phyloP scores from a whole-genome alignment of 805 yeast species.

The Kluyveromyces siamensis region DNA sequence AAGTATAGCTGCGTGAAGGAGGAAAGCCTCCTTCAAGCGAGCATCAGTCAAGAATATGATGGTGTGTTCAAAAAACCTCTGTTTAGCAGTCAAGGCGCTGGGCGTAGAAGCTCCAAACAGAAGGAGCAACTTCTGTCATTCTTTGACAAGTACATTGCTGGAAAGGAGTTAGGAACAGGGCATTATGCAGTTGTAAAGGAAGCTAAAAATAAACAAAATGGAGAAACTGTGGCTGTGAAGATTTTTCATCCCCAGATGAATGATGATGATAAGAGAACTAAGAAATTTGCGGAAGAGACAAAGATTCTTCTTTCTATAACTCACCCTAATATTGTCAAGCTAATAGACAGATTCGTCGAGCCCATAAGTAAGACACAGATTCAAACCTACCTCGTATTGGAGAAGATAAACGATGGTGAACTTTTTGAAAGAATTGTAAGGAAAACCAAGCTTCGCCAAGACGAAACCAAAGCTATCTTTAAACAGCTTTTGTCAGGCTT shows the following conservation, averaged over 20 bases:
- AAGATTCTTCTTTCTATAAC: constrained; percentile 53
- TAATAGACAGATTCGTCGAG: constrained; percentile 51
- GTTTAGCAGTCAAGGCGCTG: constrained; percentile 17
- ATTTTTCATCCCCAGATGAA: constrained; percentile 52
- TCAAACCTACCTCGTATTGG: constrained; percentile 52
- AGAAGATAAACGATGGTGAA: constrained; percentile 69
- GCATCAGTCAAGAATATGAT: constrained; percentile 4
- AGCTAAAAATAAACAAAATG: constrained; percentile 48
- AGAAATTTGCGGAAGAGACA: constrained; percentile 54
- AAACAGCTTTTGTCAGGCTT: constrained; percentile 60
- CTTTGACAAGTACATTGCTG: constrained; percentile 42
- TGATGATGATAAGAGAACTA: constrained; percentile 32
- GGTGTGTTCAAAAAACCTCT: constrained; percentile 23
- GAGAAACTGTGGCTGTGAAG: constrained; percentile 62
- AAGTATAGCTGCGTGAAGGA: constrained; percentile 28
- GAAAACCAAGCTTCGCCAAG: constrained; percentile 51
- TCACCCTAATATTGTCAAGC: constrained; percentile 63
- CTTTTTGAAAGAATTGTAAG: constrained; percentile 61
- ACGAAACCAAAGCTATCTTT: constrained; percentile 54
- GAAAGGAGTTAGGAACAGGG: constrained; percentile 60
- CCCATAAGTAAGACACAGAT: constrained; percentile 37
- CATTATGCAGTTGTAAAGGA: constrained; percentile 78
- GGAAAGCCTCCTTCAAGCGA: constrained; percentile 1
- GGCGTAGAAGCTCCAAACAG: constrained; percentile 7
- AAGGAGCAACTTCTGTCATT: constrained; percentile 32